phyloP scores from a whole-genome alignment of 1,284 basidiomycete species.

The Leccinum subrobustum region DNA sequence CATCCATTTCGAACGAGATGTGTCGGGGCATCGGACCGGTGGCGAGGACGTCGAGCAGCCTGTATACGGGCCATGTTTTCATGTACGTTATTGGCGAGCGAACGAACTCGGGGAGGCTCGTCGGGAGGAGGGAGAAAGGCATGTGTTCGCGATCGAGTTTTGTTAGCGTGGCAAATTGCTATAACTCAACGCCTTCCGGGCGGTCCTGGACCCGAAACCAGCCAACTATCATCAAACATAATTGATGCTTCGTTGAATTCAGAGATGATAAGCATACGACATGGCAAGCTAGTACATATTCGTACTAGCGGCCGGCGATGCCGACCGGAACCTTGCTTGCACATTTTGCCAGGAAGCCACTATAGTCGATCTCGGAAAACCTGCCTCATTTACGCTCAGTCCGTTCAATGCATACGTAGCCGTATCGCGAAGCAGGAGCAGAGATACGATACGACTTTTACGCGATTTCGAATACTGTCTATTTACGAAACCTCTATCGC shows the following conservation, averaged over 20 bases:
- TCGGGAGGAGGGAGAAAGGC: background rate
- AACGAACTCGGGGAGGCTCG: slow-evolving; percentile 16
- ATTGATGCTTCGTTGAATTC: background rate
- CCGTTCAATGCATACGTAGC: no score
- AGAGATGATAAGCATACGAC: background rate
- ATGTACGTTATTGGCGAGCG: slow-evolving; percentile 14
- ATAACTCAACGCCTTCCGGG: background rate
- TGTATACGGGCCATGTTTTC: slow-evolving; percentile 22
- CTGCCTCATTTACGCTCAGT: no score
- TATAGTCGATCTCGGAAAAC: no score
- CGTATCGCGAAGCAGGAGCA: no score
- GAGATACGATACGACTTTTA: no score
- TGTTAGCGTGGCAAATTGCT: background rate
- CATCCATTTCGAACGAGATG: slow-evolving; percentile 98
- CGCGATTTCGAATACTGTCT: no score
- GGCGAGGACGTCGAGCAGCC: slow-evolving; percentile 64
- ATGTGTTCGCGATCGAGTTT: slow-evolving; percentile 2
- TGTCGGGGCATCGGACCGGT: slow-evolving; percentile 89
- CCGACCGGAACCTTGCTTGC: no score
- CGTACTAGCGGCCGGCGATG: no score
- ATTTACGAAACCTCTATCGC: no score
- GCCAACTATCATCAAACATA: background rate
- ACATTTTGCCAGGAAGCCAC: no score
- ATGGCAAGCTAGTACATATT: no score
- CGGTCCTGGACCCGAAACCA: background rate